A percentile compares a stretch with the other conserved stretches of the same genome.
Conservation (phyloP, 1,284 basidiomycete genomes). For the Blastosporella zonata region DNA sequence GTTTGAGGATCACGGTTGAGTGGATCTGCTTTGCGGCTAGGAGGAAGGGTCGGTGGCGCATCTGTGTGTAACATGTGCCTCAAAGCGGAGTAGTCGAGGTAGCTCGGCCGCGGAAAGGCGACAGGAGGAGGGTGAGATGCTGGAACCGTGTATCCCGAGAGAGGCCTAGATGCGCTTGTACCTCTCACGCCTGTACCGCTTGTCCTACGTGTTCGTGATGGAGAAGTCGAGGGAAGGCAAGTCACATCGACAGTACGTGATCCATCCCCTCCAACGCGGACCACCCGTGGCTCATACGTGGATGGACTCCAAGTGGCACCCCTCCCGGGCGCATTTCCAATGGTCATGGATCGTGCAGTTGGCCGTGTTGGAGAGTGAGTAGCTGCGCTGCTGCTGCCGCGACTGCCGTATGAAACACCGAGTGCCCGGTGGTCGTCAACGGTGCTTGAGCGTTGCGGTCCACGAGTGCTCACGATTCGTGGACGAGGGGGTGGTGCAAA, state of each 20-base stretch:
- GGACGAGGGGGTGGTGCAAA: slow-evolving; percentile 41
- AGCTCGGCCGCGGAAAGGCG: slow-evolving; percentile 62
- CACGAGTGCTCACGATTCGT: slow-evolving; percentile 32
- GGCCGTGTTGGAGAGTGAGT: slow-evolving; percentile 39
- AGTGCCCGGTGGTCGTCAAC: slow-evolving; percentile 29
- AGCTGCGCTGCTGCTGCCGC: slow-evolving; percentile 27
- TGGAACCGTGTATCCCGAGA: slow-evolving; percentile 15
- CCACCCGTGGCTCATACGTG: slow-evolving; percentile 61
- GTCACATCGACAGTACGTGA: slow-evolving; percentile 35
- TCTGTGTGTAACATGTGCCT: slow-evolving; percentile 68
- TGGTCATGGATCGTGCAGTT: slow-evolving; percentile 35
- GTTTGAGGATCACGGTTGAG: slow-evolving; percentile 17
- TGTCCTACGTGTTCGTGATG: slow-evolving; percentile 44
- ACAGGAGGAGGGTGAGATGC: slow-evolving; percentile 28
- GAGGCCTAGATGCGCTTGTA: slow-evolving; percentile 21
- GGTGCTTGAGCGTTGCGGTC: slow-evolving; percentile 19
- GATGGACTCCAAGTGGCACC: slow-evolving; percentile 24
- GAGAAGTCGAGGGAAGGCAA: slow-evolving; percentile 37
- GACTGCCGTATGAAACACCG: slow-evolving; percentile 33
- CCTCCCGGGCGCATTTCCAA: slow-evolving; percentile 24
- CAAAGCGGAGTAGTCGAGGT: slow-evolving; percentile 72
- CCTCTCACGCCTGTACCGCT: slow-evolving; percentile 38
- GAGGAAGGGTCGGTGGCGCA: slow-evolving; percentile 37
- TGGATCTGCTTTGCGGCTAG: slow-evolving; percentile 36
- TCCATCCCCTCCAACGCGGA: slow-evolving; percentile 49